phyloP scores from a whole-genome alignment of 2,329 filamentous ascomycete species.

The Talaromyces albobiverticillius region DNA sequence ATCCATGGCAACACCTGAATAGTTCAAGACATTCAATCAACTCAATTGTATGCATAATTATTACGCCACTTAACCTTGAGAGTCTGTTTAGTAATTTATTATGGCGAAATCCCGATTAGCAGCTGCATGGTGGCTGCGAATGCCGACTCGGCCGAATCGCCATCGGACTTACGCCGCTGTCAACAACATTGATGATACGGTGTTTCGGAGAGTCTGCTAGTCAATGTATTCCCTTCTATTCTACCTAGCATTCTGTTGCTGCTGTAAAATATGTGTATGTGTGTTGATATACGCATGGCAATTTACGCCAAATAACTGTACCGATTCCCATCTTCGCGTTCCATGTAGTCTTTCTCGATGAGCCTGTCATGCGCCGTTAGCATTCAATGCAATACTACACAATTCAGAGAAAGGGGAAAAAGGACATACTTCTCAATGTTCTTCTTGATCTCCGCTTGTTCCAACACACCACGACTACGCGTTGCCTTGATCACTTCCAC shows the following conservation, averaged over 20 bases:
- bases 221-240: neutral
- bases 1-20: too few relatives aligned
- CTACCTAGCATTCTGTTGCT: neutral
- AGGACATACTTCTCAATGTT: constrained; percentile 85
- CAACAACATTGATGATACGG: too few relatives aligned
- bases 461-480: constrained; percentile 78
- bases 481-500: constrained; percentile 91
- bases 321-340: constrained; percentile 66
- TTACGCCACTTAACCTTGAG: too few relatives aligned
- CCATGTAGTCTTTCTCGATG: constrained; percentile 91
- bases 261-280: neutral
- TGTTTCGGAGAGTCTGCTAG: too few relatives aligned
- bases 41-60: too few relatives aligned
- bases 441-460: constrained; percentile 85
- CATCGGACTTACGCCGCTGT: neutral
- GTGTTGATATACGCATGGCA: neutral
- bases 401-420: neutral
- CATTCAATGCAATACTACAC: neutral
- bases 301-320: constrained; percentile 65
- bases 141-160: neutral
- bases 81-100: too few relatives aligned
- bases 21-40: too few relatives aligned
- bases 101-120: too few relatives aligned
- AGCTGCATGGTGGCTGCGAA: too few relatives aligned
- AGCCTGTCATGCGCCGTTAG: constrained; percentile 52